Base-by-base conservation (phyloP, 2,329 filamentous ascomycete genomes). In the Zymoseptoria ardabiliae region DNA sequence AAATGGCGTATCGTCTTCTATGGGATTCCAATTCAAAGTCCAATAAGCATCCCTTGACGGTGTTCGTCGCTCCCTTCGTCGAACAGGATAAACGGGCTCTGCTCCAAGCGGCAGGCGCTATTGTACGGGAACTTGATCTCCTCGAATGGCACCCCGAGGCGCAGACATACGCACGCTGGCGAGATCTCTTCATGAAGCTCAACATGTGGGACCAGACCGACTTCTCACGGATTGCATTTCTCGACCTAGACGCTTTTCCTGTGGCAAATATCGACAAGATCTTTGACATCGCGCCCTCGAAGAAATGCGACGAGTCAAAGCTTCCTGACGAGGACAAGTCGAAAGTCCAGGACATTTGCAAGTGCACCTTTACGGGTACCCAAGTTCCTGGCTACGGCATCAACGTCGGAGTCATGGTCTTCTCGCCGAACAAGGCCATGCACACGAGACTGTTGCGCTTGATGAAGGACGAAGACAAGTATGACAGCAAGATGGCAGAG, bases 161-260 rank as follows among this genome's bases (percentile, higher is more conserved):
- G 49, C 41, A 59, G 10, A 60, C 59, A 7, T 64, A 63, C 30
- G 57, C 53, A 6, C 59, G 62, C 49, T 63, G 61, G 62, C 57
- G 53, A 23, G 64, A 66, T 28, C 55, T 66, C 61, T 97, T 97
- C 71, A 97, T 93, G 66, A 97, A 97, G 78, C 91, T 97, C 75
- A 87, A 90, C 66, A 81, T 97, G 22, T 97, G 93, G 93, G 89
- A 87, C 65, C 89, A 91, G 74, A 87, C 85, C 1, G 90, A 95
- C 71, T 97, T 93, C 74, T 85, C 86, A 64, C 92, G 87, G 75
- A 89, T 97, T 58, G 89, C 97, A 59, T 97, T 97, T 74, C 81
- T 97, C 63, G 93, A 97, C 72, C 89, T 91, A 61, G 93, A 97
- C 70, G 84, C 65, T 17, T 66, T 66, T 53, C 65, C 65, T 2